These are phyloP conservation scores for Hirschioporus abietinus DNA, from an alignment of 768 basidiomycete genomes.

Conservation along the genomic window DNA sequence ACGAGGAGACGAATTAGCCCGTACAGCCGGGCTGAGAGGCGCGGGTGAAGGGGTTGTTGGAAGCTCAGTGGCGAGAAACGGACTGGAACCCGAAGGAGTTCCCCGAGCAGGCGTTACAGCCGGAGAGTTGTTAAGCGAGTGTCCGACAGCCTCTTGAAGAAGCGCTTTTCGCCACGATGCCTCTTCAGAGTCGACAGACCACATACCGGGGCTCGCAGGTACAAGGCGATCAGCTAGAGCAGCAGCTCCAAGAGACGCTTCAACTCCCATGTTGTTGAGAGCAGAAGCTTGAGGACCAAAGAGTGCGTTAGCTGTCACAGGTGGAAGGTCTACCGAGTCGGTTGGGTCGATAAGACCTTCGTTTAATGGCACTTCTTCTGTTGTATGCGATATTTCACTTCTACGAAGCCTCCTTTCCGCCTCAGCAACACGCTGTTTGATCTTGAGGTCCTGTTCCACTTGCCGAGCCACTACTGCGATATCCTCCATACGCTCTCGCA, in stretches of 20 bases:
- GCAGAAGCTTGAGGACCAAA: slow-evolving; percentile 75
- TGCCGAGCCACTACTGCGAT: slow-evolving; percentile 66
- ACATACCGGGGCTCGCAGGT: slow-evolving; percentile 53
- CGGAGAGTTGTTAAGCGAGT: slow-evolving; percentile 58
- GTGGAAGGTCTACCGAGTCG: slow-evolving; percentile 75
- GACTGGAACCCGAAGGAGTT: slow-evolving; percentile 9
- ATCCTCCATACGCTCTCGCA: slow-evolving; percentile 76
- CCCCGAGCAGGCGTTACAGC: slow-evolving; percentile 36
- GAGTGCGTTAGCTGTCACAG: slow-evolving; percentile 59
- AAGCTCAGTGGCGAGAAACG: slow-evolving; percentile 34
- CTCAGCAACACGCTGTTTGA: slow-evolving; percentile 39
- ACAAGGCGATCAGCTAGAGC: slow-evolving; percentile 71
- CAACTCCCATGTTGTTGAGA: slow-evolving; percentile 64
- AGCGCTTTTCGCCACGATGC: slow-evolving; percentile 74
- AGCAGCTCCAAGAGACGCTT: slow-evolving; percentile 71
- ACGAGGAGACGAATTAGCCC: not conserved
- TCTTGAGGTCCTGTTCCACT: slow-evolving; percentile 66
- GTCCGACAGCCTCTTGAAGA: slow-evolving; percentile 72
- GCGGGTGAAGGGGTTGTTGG: slow-evolving; percentile 18
- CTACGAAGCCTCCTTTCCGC: slow-evolving; percentile 34
- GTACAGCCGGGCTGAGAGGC: slow-evolving; percentile 14
- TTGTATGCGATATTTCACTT: slow-evolving; percentile 24
- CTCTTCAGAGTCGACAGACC: slow-evolving; percentile 48
- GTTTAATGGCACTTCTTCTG: slow-evolving; percentile 20
- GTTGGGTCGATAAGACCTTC: slow-evolving; percentile 77